Base-by-base conservation (phyloP, 345 rosid species). In the Bruguiera sexangula region DNA sequence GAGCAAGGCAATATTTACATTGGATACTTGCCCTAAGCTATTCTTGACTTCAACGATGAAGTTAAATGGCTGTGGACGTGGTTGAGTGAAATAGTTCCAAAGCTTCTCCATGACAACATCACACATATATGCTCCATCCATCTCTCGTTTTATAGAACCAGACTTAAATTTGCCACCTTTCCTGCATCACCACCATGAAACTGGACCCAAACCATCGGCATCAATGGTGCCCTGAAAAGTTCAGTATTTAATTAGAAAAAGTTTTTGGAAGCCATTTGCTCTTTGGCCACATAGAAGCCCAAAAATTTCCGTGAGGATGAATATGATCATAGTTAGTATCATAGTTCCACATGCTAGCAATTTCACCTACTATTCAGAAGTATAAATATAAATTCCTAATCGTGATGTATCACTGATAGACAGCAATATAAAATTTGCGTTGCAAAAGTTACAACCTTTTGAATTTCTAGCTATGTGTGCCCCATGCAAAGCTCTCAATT, bases 201-300 rank as follows among this genome's bases (percentile, higher is more conserved):
- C 80, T 3, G 89, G 93, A 20, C 96, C 96, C 57, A 93, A 74
- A 69, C 98, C 93, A 66, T 90, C 93, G n/a, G 54, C 73, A 65
- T 93, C 86, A 64, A 88, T 36, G 16, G 84, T 71, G 36, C 96
- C 98, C 98, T 93, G 86, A 66, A 76, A 76, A 57, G 63, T 8
- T 4, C 20, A 67, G 22, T 30, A 27, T 16, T 2, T 21, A 24
- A 19, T 29, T 30, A 54, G 36, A 10, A 15, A 57, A 2, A 21
- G 21, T 29, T 51, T 46, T 21, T 32, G 6, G 67, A 61, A 50
- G 55, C 26, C 4, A 60, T 37, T 29, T 63, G 30, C 43, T 53
- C 34, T 13, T 29, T 30, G 30, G 15, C 36, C 16, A 55, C 6
- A 55, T 22, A 4, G 15, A 55, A 9, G 13, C 8, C 59, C 3